Conservation (phyloP, 1,284 basidiomycete species). For the Pholiota adiposa region DNA sequence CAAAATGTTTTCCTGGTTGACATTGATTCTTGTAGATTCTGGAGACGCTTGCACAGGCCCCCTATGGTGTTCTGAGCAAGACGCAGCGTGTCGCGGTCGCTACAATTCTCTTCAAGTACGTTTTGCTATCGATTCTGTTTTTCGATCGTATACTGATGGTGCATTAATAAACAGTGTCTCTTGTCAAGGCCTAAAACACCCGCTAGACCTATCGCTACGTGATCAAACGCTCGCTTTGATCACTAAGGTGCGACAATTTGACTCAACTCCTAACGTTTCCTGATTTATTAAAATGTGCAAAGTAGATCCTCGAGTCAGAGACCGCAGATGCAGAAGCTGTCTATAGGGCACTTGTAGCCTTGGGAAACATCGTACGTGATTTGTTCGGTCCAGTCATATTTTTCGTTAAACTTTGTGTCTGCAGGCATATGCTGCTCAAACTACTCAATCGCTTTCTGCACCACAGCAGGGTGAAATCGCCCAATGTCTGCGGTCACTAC, state of each 20-base stretch:
- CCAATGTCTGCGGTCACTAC: slow-evolving; percentile 43
- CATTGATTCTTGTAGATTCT: slow-evolving; percentile 50
- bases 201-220: slow-evolving; percentile 38
- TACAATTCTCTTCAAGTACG: slow-evolving; percentile 84
- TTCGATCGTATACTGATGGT: not conserved
- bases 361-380: slow-evolving; percentile 83
- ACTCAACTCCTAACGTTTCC: too few relatives aligned
- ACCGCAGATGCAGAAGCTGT: slow-evolving; percentile 79
- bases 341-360: slow-evolving; percentile 84
- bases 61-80: slow-evolving; percentile 65
- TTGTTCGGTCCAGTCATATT: not conserved
- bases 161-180: slow-evolving; percentile 53
- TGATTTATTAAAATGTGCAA: slow-evolving; percentile 14
- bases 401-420: slow-evolving; percentile 2
- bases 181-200: slow-evolving; percentile 52
- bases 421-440: slow-evolving; percentile 55
- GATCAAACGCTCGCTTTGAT: slow-evolving; percentile 48
- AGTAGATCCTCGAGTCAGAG: slow-evolving; percentile 69
- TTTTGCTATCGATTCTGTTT: slow-evolving; percentile 13
- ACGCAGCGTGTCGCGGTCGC: slow-evolving; percentile 74
- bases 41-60: slow-evolving; percentile 49
- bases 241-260: slow-evolving; percentile 44
- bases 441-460: slow-evolving; percentile 39
- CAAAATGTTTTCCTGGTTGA: not conserved
- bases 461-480: slow-evolving; percentile 45